Conservation (phyloP, 176 grass and related monocot genomes). For the Lolium perenne region DNA sequence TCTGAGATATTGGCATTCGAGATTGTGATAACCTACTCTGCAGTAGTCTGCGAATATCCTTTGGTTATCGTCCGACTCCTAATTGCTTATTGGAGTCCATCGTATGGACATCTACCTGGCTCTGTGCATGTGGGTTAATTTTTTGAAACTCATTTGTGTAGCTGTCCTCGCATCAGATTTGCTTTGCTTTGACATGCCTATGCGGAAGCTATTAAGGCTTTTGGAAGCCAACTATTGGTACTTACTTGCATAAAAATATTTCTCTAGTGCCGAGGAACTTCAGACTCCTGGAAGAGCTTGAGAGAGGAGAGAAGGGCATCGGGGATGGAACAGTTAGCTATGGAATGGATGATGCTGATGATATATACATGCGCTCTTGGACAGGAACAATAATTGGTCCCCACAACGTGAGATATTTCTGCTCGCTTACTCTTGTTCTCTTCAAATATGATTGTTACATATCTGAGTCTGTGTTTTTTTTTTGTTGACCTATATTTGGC, state of each 20-base stretch:
- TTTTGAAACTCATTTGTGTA: background rate
- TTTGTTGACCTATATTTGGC: slow-evolving; percentile 19
- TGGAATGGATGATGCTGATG: slow-evolving; percentile 42
- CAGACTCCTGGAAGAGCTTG: slow-evolving; percentile 42
- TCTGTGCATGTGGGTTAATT: background rate
- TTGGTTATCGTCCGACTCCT: background rate
- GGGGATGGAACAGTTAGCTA: slow-evolving; percentile 53
- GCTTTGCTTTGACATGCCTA: background rate
- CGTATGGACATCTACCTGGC: background rate
- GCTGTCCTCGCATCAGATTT: slow-evolving; percentile 2
- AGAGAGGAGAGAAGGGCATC: slow-evolving; percentile 51
- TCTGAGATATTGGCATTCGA: background rate
- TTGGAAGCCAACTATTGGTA: background rate
- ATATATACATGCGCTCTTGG: slow-evolving; percentile 49
- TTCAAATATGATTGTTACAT: background rate
- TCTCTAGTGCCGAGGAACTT: slow-evolving; percentile 43
- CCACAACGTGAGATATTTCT: slow-evolving; percentile 41
- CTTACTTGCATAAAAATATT: background rate
- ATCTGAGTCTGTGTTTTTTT: slow-evolving; percentile 5
- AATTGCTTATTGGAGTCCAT: background rate
- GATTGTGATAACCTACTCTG: background rate
- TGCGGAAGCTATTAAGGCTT: background rate
- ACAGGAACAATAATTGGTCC: slow-evolving; percentile 50
- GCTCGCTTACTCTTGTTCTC: background rate
- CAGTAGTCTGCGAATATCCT: background rate